Percentiles rank a stretch among this genome's conserved stretches.
phyloP scores from a whole-genome alignment of 495 filamentous ascomycete genomes.

The Penicillium nucicola region DNA sequence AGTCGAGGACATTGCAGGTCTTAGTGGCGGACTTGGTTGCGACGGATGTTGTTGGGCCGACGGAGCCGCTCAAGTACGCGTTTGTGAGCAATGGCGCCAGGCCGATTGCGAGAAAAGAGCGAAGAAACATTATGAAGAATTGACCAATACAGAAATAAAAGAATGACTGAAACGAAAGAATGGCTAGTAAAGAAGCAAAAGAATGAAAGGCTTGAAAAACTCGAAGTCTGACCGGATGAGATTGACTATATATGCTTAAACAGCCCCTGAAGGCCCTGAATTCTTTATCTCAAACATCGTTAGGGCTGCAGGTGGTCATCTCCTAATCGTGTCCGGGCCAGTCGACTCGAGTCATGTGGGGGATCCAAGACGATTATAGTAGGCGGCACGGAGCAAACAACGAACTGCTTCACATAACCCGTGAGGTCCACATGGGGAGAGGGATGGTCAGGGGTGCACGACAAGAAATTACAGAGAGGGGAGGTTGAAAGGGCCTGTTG shows the following conservation, averaged over 20 bases:
- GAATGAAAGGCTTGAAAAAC: too few relatives aligned
- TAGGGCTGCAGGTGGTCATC: neutral
- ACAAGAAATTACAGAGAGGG: too few relatives aligned
- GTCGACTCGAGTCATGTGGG: neutral
- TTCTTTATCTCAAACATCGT: neutral
- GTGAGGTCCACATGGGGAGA: too few relatives aligned
- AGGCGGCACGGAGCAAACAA: neutral
- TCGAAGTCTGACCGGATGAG: neutral
- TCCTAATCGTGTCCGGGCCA: too few relatives aligned
- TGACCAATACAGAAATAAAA: neutral
- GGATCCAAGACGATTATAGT: neutral
- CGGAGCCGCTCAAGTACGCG: slow-evolving; percentile 40
- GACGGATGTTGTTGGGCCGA: slow-evolving; percentile 42
- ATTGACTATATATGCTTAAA: neutral
- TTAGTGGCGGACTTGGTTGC: slow-evolving; percentile 30
- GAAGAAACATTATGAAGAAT: slow-evolving; percentile 1
- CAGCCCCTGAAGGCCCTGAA: neutral
- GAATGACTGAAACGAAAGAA: neutral
- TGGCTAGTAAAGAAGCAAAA: too few relatives aligned
- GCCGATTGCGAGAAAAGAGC: slow-evolving; percentile 21
- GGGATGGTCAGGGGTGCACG: too few relatives aligned
- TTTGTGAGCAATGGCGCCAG: slow-evolving; percentile 30
- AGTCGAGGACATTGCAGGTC: slow-evolving; percentile 49
- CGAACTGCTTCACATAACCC: neutral
- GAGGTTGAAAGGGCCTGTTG: neutral